These are phyloP conservation scores for Helminthosporium solani DNA, from an alignment of 2,329 filamentous ascomycete genomes.

Conservation along the genomic window DNA sequence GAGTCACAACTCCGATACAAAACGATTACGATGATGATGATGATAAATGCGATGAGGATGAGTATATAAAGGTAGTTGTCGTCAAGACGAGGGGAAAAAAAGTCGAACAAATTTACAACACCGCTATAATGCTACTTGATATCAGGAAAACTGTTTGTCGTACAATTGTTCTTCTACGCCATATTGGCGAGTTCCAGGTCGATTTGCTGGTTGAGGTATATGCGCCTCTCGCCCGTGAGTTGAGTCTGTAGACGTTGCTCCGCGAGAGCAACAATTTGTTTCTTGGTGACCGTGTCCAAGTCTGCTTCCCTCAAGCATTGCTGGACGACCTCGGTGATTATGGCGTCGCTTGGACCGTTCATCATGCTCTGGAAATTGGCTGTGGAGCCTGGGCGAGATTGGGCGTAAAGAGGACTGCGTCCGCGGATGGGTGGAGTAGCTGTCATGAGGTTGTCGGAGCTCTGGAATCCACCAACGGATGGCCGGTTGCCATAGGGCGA, in stretches of 20 bases:
- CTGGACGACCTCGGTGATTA: constrained; percentile 83
- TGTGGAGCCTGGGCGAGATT: constrained; percentile 55
- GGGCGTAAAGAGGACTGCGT: constrained; percentile 53
- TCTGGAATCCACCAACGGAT: constrained; percentile 47
- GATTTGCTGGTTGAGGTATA: constrained; percentile 90
- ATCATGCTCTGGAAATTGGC: constrained; percentile 60
- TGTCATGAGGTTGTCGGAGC: constrained; percentile 44
- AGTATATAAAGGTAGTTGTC: constrained; percentile 3
- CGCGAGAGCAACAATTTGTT: constrained; percentile 80
- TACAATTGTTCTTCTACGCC: constrained; percentile 55
- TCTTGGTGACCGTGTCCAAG: constrained; percentile 96
- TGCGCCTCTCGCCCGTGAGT: constrained; percentile 78
- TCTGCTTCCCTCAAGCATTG: constrained; percentile 83
- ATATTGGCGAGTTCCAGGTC: constrained; percentile 92
- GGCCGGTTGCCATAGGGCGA: constrained; percentile 43
- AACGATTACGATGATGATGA: background rate
- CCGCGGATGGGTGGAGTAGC: constrained; percentile 40
- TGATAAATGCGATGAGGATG: background rate
- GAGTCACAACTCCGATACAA: no score
- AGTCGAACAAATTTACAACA: constrained; percentile 16
- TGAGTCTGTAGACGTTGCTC: constrained; percentile 93
- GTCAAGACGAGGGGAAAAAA: constrained; percentile 9
- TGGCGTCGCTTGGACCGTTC: constrained; percentile 70
- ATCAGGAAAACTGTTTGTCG: background rate
- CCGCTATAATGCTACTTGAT: constrained; percentile 12